Conservation (phyloP, 1,284 basidiomycete genomes). For the Porphyrellus sp. region DNA sequence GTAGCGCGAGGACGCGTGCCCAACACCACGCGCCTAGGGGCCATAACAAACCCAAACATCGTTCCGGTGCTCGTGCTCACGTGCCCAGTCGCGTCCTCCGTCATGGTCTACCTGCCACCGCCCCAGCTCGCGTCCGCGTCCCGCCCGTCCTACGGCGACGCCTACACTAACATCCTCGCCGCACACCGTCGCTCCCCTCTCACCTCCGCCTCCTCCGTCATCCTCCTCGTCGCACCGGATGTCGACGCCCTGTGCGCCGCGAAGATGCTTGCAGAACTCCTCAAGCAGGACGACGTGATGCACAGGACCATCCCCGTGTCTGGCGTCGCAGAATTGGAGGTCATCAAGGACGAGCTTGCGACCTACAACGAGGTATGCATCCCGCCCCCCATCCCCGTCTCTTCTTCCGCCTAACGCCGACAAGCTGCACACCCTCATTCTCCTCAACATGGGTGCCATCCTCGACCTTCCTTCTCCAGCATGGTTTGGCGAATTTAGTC, state of each 20-base stretch:
- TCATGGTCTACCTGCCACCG: conserved; percentile 68
- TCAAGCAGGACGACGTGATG: conserved; percentile 92
- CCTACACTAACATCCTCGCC: conserved; percentile 74
- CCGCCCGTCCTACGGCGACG: conserved; percentile 70
- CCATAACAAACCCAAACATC: conserved; percentile 26
- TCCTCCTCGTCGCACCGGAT: conserved; percentile 84
- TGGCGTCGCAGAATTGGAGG: conserved; percentile 74
- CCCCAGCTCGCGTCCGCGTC: conserved; percentile 59
- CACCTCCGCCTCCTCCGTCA: conserved; percentile 76
- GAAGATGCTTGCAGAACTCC: conserved; percentile 83
- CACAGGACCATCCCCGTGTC: conserved; percentile 91
- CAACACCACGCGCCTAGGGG: conserved; percentile 18
- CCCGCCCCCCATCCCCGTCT: not conserved
- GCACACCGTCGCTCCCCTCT: conserved; percentile 71
- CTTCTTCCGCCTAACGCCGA: conserved; percentile 5
- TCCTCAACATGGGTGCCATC: conserved; percentile 91
- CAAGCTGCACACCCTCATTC: conserved; percentile 87
- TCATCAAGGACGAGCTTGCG: conserved; percentile 64
- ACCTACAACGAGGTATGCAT: conserved; percentile 66
- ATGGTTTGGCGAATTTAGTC: conserved; percentile 72
- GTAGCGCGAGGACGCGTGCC: conserved; percentile 33
- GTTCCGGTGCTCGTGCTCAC: conserved; percentile 6
- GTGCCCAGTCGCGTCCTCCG: conserved; percentile 11
- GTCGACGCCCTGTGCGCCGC: conserved; percentile 90
- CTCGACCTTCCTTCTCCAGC: conserved; percentile 73